Conservation (phyloP, 176 grass and related monocot genomes). For the Zoysia japonica region DNA sequence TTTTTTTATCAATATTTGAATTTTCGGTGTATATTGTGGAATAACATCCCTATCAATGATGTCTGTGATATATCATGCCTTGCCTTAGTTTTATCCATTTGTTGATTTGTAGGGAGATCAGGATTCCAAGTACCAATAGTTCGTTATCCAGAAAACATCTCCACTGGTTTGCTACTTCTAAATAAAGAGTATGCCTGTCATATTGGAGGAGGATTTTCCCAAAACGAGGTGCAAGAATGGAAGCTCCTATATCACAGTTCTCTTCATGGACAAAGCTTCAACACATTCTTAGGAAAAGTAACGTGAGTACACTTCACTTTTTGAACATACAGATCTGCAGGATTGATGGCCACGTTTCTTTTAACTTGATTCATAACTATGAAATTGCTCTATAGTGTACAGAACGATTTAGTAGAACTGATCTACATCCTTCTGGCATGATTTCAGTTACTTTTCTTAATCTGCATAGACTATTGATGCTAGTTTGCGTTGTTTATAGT, state of each 20-base stretch:
- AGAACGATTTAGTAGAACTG: neutral
- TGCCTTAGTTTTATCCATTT: constrained; percentile 30
- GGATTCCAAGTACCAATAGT: constrained; percentile 77
- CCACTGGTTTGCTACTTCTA: constrained; percentile 58
- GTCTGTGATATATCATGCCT: constrained; percentile 22
- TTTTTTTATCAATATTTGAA: constrained; percentile 5
- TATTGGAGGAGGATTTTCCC: constrained; percentile 82
- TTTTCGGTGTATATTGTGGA: neutral
- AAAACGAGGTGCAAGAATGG: constrained; percentile 74
- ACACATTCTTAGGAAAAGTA: constrained; percentile 92
- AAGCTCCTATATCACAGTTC: constrained; percentile 89
- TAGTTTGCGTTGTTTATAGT: neutral
- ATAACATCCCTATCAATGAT: neutral
- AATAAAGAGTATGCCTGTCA: constrained; percentile 92
- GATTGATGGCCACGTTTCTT: constrained; percentile 1
- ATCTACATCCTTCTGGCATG: neutral
- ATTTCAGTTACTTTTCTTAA: constrained; percentile 4
- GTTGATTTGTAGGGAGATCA: constrained; percentile 70
- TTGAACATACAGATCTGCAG: neutral
- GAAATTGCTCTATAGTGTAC: neutral
- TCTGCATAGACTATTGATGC: constrained; percentile 9
- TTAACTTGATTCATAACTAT: constrained; percentile 6
- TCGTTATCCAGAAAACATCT: constrained; percentile 66
- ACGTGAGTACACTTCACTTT: constrained; percentile 58
- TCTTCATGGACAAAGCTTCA: constrained; percentile 92